Conservation (phyloP, 2,329 filamentous ascomycete genomes). For the Scedosporium minutisporum region DNA sequence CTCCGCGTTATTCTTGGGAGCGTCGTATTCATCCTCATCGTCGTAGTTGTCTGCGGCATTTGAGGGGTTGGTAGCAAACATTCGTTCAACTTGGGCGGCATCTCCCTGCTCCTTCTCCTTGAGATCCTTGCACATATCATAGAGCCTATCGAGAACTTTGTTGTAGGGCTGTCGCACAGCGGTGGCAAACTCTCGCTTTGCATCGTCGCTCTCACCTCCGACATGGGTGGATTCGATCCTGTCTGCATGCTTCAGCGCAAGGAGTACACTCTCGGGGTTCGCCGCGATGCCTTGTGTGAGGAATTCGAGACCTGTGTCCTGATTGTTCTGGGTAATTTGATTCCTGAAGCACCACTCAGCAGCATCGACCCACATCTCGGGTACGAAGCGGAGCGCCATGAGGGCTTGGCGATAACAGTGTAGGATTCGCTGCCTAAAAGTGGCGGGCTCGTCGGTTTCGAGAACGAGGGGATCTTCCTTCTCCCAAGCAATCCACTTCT, state of each 20-base stretch:
- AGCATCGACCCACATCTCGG: constrained; percentile 91
- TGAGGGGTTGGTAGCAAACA: constrained; percentile 31
- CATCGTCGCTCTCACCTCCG: constrained; percentile 66
- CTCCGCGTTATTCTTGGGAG: constrained; percentile 15
- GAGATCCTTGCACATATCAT: constrained; percentile 68
- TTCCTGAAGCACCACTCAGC: constrained; percentile 87
- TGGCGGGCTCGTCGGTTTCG: constrained; percentile 66
- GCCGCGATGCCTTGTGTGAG: constrained; percentile 73
- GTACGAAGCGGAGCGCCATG: constrained; percentile 90
- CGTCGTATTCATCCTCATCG: constrained; percentile 43
- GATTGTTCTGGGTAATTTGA: constrained; percentile 51
- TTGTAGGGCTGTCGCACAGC: constrained; percentile 78
- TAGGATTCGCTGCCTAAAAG: constrained; percentile 68
- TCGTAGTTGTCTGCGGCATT: constrained; percentile 21
- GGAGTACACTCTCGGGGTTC: constrained; percentile 85
- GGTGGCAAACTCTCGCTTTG: constrained; percentile 64
- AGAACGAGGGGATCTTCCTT: constrained; percentile 85
- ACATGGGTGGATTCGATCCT: constrained; percentile 71
- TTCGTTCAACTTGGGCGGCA: constrained; percentile 46
- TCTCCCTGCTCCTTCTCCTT: constrained; percentile 54
- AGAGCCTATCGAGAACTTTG: constrained; percentile 75
- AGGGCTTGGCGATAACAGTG: constrained; percentile 91
- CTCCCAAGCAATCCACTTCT: constrained; percentile 91
- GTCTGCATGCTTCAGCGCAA: constrained; percentile 84
- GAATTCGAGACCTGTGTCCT: constrained; percentile 60